These are phyloP conservation scores for Lactuca saligna DNA, from an alignment of 129 eudicot species.

Conservation along the genomic window DNA sequence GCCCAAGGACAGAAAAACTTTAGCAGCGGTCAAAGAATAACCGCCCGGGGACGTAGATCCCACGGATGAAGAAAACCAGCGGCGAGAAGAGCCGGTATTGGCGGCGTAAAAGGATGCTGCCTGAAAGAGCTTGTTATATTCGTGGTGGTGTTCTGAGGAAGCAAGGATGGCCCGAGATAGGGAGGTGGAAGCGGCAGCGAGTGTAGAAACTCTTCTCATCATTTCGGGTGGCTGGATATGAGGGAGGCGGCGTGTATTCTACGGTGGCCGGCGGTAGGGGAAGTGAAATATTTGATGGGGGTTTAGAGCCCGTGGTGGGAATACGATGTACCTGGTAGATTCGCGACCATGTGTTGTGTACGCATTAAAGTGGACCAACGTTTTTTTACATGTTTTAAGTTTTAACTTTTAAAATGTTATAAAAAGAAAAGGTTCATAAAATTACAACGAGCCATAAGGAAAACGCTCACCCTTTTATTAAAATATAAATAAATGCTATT, in stretches of 20 bases:
- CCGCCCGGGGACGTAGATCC: conserved; percentile 19
- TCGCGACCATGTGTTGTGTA: conserved; percentile 15
- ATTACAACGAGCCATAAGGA: no score
- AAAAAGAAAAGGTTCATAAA: no score
- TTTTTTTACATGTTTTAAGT: background rate
- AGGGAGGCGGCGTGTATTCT: background rate
- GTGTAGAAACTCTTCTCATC: conserved; percentile 47
- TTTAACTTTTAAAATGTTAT: background rate
- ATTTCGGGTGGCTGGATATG: background rate
- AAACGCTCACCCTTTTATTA: no score
- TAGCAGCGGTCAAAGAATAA: background rate
- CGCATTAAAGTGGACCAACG: background rate
- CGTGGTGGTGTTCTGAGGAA: conserved; percentile 35
- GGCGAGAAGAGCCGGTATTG: conserved; percentile 40
- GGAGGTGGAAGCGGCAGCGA: conserved; percentile 42
- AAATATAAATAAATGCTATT: no score
- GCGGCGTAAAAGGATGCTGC: conserved; percentile 40
- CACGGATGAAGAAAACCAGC: conserved; percentile 42
- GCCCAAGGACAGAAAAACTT: conserved; percentile 24
- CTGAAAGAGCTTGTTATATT: conserved; percentile 34
- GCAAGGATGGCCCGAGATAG: conserved; percentile 42
- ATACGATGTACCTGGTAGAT: conserved; percentile 26
- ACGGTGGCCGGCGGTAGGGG: conserved; percentile 13
- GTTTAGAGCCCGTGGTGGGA: conserved; percentile 20
- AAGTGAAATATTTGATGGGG: conserved; percentile 4